Base-by-base conservation (phyloP, 1,284 basidiomycete species). In the Rhodotorula glutinis region DNA sequence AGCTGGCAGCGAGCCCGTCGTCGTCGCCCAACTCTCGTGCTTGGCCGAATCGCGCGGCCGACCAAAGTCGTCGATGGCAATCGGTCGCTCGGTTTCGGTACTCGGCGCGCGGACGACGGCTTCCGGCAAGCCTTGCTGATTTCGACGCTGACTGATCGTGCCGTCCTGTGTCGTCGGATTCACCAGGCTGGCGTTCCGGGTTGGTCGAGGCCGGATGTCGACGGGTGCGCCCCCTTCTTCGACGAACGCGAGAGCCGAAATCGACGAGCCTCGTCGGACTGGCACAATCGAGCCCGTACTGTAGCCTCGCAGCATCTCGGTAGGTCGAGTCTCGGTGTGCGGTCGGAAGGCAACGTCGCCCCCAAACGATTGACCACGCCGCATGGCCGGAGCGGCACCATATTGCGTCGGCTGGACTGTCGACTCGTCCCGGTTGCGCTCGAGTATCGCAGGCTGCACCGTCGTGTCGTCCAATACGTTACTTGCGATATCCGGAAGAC, bases 111-210 rank as follows among this genome's bases (percentile, higher is more conserved):
- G 65, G 4, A 69, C 62, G 40, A 61, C 47, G 61, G 56, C 33
- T 16, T 57, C 49, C 40, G n/a, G 27, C 8, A 16, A 44, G 43
- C 43, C 17, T 5, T 44, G 17, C 43, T 21, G 33, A 38, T 38
- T 5, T 38, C 89, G 81, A 66, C 90, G 83, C 74, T 87, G 86
- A 49, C 81, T 84, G 69, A 91, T 87, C 29, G 87, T 86, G 40
- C 89, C 85, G 77, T 85, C 83, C 10, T 60, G 43, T 23, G 66
- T 66, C 51, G 64, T 67, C 41, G 62, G 27, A 17, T 60, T 62
- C 13, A 69, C 67, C 9, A 62, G 33, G 33, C 33, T 38, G 33
- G 33, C 33, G 33, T 38, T 38, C 3, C 53, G 53, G 4, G n/a
- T 14, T 5, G 57, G 63, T 7, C 63, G 13, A 2, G 62, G 62